These are phyloP conservation scores for Apiospora kogelbergensis DNA, from an alignment of 2,329 filamentous ascomycete genomes.

Conservation along the genomic window DNA sequence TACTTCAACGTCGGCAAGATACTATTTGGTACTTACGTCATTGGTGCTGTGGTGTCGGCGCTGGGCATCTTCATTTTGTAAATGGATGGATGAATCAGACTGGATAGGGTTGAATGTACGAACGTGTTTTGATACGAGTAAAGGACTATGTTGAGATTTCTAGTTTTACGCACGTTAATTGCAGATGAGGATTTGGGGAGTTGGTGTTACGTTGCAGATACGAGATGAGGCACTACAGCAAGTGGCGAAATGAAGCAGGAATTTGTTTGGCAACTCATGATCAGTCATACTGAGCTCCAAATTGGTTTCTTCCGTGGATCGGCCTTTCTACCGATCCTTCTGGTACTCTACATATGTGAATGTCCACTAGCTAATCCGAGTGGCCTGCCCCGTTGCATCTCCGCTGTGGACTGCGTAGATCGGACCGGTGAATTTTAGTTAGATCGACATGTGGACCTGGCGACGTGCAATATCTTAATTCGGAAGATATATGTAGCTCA, in stretches of 20 bases:
- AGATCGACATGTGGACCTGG: background rate
- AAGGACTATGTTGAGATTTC: background rate
- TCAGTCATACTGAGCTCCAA: too few relatives aligned
- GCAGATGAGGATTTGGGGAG: background rate
- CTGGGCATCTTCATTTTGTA: constrained; percentile 57
- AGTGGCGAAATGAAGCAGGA: background rate
- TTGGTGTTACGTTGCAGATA: background rate
- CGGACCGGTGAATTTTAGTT: background rate
- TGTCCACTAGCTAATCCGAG: too few relatives aligned
- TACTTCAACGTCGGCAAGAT: constrained; percentile 30
- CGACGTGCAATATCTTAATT: background rate
- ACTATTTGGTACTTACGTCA: constrained; percentile 47
- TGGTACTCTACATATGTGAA: too few relatives aligned
- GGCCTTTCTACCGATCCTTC: too few relatives aligned
- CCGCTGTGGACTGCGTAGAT: background rate
- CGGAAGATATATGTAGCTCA: background rate
- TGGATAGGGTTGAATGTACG: background rate
- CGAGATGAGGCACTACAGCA: background rate
- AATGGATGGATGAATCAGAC: background rate
- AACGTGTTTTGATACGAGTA: background rate
- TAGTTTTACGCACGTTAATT: background rate
- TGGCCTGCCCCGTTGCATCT: too few relatives aligned
- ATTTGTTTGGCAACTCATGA: background rate
- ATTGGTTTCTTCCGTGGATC: too few relatives aligned
- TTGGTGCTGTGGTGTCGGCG: constrained; percentile 50